phyloP scores from a whole-genome alignment of 2,329 filamentous ascomycete species.

The Phialemoniopsis sp. region DNA sequence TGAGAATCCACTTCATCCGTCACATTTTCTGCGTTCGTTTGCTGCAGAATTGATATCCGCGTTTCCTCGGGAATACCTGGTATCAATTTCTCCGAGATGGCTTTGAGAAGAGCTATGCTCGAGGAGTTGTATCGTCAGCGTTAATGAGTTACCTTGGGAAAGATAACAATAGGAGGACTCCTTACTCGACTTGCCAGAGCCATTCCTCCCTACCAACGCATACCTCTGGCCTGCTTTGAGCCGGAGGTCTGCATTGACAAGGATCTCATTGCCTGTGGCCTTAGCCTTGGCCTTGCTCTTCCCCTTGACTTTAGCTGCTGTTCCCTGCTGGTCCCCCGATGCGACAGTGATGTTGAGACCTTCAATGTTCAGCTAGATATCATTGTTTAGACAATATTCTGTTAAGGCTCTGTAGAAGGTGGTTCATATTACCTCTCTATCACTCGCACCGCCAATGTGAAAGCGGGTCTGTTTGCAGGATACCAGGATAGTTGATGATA shows the following conservation, averaged over 20 bases:
- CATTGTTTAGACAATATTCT: neutral
- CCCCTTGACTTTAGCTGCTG: slow-evolving; percentile 30
- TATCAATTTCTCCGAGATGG: slow-evolving; percentile 74
- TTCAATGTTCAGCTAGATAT: slow-evolving; percentile 60
- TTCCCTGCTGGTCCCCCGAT: slow-evolving; percentile 20
- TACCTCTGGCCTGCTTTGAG: slow-evolving; percentile 72
- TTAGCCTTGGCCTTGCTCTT: slow-evolving; percentile 47
- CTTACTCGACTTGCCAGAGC: slow-evolving; percentile 77
- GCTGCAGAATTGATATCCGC: slow-evolving; percentile 64
- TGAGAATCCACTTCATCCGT: slow-evolving; percentile 18
- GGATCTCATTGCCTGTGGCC: slow-evolving; percentile 57
- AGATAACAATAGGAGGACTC: neutral
- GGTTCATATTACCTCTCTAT: slow-evolving; percentile 44
- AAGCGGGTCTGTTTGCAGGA: slow-evolving; percentile 67
- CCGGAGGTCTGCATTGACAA: slow-evolving; percentile 65
- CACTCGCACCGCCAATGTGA: slow-evolving; percentile 51
- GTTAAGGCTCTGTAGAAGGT: neutral
- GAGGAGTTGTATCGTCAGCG: neutral
- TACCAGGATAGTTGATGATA: slow-evolving; percentile 51
- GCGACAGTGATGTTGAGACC: slow-evolving; percentile 67
- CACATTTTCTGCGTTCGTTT: slow-evolving; percentile 45
- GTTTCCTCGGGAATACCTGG: slow-evolving; percentile 68
- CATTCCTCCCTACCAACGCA: slow-evolving; percentile 76
- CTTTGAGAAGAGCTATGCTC: slow-evolving; percentile 59
- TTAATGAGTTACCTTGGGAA: neutral